Conservation (phyloP, 2,329 filamentous ascomycete genomes). For the Colletotrichum musae region DNA sequence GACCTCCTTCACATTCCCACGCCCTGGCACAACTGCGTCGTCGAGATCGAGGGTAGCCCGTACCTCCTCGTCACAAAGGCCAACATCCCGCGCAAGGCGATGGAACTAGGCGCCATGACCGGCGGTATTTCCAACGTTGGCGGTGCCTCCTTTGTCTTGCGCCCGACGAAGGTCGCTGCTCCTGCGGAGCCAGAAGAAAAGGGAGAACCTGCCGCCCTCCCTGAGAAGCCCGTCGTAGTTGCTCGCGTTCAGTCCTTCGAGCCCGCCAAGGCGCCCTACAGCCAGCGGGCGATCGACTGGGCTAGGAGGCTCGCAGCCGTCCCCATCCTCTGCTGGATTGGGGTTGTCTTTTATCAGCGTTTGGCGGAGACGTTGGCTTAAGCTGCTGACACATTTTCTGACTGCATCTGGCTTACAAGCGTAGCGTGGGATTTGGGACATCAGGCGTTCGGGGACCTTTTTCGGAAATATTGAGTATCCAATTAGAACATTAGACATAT, state of each 20-base stretch:
- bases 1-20: constrained; percentile 55
- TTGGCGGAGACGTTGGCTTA: constrained; percentile 33
- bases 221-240: not conserved
- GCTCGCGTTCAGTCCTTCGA: not conserved
- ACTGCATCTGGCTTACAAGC: constrained; percentile 10
- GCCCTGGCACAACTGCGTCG: constrained; percentile 60
- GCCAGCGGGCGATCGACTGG: constrained; percentile 25
- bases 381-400: constrained; percentile 11
- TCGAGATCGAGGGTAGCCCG: constrained; percentile 45
- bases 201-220: not conserved
- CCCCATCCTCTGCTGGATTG: constrained; percentile 29
- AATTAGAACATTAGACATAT: constrained; percentile 2
- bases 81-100: constrained; percentile 38
- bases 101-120: constrained; percentile 28
- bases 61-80: constrained; percentile 45
- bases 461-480: constrained; percentile 16
- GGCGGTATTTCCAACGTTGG: constrained; percentile 12
- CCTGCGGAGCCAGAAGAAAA: not conserved
- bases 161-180: not conserved
- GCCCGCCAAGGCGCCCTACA: not conserved
- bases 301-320: constrained; percentile 30
- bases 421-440: constrained; percentile 1
- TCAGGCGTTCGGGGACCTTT: constrained; percentile 11
- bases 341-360: constrained; percentile 30
- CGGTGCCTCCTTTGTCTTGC: constrained; percentile 25